Evolutionary conservation across 176 grass and related monocot species (phyloP).

Genomic region (Oryza longistaminata): DNA sequence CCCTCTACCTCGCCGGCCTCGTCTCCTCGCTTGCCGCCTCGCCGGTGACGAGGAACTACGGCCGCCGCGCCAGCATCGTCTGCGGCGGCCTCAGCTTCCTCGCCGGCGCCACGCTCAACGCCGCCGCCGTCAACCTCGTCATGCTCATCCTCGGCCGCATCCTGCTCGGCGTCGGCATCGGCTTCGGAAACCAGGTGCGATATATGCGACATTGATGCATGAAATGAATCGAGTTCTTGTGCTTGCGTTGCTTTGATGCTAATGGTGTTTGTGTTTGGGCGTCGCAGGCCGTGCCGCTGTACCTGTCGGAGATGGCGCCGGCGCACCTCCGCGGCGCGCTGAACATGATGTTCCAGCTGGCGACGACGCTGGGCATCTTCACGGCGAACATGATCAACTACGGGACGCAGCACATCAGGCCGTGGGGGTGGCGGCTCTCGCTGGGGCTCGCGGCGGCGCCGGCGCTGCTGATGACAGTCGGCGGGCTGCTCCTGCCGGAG

Average conservation of each 20-base stretch:
- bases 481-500: slow-evolving; percentile 77
- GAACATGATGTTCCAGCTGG: slow-evolving; percentile 99
- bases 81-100: slow-evolving; percentile 88
- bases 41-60: slow-evolving; percentile 80
- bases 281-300: slow-evolving; percentile 70
- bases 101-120: slow-evolving; percentile 73
- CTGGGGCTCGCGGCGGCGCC: slow-evolving; percentile 71
- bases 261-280: neutral
- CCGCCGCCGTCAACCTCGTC: slow-evolving; percentile 56
- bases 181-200: slow-evolving; percentile 82
- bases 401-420: slow-evolving; percentile 76
- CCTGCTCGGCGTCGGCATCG: slow-evolving; percentile 92
- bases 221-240: too few relatives aligned
- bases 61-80: slow-evolving; percentile 80
- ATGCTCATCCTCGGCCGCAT: slow-evolving; percentile 91
- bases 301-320: slow-evolving; percentile 93
- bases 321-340: slow-evolving; percentile 83
- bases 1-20: slow-evolving; percentile 86
- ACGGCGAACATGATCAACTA: slow-evolving; percentile 97
- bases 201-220: neutral
- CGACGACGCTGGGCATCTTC: slow-evolving; percentile 92
- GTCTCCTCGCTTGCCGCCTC: slow-evolving; percentile 71
- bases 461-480: slow-evolving; percentile 74
- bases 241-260: neutral
- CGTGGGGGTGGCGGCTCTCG: slow-evolving; percentile 93